A percentile compares a stretch with the other conserved stretches of the same genome.
These are phyloP conservation scores for Asterochloris erici DNA, from an alignment of 139 green algal genomes.

Conservation along the genomic window DNA sequence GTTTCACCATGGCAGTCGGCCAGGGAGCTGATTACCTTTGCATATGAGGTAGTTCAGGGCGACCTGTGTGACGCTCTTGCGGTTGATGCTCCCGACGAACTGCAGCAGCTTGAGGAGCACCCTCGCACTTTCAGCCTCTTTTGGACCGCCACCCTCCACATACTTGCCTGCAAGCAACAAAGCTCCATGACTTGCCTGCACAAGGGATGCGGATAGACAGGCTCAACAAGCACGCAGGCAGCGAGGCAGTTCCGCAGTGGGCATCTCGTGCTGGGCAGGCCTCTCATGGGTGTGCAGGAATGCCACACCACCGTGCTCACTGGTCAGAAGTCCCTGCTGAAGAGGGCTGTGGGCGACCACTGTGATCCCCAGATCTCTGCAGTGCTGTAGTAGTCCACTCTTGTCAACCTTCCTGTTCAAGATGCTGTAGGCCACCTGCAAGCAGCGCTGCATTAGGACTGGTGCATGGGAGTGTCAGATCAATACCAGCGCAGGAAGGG, in stretches of 20 bases:
- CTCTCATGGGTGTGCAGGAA: not conserved
- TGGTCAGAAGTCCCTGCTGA: constrained; percentile 32
- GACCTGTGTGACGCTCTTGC: constrained; percentile 40
- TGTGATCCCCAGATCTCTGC: constrained; percentile 22
- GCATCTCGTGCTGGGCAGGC: too few relatives aligned
- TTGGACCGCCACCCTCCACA: constrained; percentile 8
- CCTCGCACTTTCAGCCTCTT: constrained; percentile 1
- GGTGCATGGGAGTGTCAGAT: not conserved
- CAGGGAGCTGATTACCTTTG: constrained; percentile 20
- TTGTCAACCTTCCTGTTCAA: constrained; percentile 25
- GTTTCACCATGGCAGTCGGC: too few relatives aligned
- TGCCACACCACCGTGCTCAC: not conserved
- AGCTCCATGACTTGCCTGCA: not conserved
- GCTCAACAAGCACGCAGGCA: too few relatives aligned
- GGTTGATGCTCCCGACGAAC: constrained; percentile 37
- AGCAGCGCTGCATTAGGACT: too few relatives aligned
- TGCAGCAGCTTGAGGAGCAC: constrained; percentile 45
- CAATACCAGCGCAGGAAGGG: too few relatives aligned
- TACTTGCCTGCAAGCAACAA: constrained; percentile 18
- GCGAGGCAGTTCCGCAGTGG: too few relatives aligned
- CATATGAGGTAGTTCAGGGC: constrained; percentile 37
- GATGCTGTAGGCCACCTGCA: constrained; percentile 46
- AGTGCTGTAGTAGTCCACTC: constrained; percentile 27
- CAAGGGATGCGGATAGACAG: not conserved
- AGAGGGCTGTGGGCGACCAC: constrained; percentile 44